Evolutionary conservation across 495 filamentous ascomycete genomes (phyloP).

Genomic region (Neurospora sp.): DNA sequence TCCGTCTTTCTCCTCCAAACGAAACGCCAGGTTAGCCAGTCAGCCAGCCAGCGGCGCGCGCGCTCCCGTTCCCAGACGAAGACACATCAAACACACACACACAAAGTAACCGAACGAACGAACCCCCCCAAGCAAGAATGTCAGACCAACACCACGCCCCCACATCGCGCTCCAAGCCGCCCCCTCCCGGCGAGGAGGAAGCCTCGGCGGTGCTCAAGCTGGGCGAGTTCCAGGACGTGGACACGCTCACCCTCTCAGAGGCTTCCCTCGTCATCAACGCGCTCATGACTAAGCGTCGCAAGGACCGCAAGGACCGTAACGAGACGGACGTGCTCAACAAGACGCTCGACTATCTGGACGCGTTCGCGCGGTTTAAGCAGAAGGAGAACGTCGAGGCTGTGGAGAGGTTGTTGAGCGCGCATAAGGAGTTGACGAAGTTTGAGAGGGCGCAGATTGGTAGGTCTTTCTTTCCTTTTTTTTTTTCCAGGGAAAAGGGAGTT

Average conservation of each 20-base stretch:
- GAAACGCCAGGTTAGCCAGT: neutral
- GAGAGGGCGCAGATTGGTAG: conserved; percentile 70
- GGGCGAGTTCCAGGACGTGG: conserved; percentile 83
- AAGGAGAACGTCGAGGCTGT: conserved; percentile 90
- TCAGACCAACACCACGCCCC: conserved; percentile 28
- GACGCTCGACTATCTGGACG: conserved; percentile 82
- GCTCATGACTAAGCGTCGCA: conserved; percentile 62
- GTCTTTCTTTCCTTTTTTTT: too few relatives aligned
- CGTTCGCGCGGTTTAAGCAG: conserved; percentile 89
- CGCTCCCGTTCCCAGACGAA: neutral
- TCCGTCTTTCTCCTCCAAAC: neutral
- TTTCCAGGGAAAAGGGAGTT: too few relatives aligned
- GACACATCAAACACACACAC: neutral
- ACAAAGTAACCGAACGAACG: neutral
- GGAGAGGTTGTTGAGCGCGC: conserved; percentile 65
- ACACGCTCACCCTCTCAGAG: conserved; percentile 79
- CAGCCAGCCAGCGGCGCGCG: neutral
- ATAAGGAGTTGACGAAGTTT: conserved; percentile 75
- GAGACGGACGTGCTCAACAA: conserved; percentile 70
- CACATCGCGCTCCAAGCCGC: conserved; percentile 61
- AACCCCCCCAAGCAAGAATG: conserved; percentile 4
- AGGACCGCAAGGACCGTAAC: conserved; percentile 51
- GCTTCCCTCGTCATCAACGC: conserved; percentile 86
- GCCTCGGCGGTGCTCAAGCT: conserved; percentile 70
- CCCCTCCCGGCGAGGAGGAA: conserved; percentile 77